Base-by-base conservation (phyloP, 805 yeast genomes). In the Teunomyces panamensis region DNA sequence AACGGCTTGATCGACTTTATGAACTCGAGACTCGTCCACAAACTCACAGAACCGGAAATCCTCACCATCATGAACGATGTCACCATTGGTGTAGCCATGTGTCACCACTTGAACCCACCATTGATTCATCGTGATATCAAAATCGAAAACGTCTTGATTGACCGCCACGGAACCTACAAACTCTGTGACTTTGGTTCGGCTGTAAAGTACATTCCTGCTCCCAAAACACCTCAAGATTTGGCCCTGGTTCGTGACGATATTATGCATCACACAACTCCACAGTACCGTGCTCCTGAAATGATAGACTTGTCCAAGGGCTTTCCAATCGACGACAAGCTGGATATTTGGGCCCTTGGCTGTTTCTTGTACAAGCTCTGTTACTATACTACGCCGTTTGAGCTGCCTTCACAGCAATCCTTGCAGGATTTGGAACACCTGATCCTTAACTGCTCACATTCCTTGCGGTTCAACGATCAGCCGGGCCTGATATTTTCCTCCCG, bases 141-240 rank as follows among this genome's bases (percentile, higher is more conserved):
- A 63, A 87, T 87, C 54, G 96, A 87, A 65, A 87, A 87, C 59
- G 90, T 87, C 5, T 69, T 87, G 53, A 73, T 87, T 7, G 80
- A 85, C 24, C 76, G 68, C 2, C 69, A 76, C 41, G 79, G 83
- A 2, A 75, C 74, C 27, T 87, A 74, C 63, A 87, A 87, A 64
- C 65, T 87, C 24, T 85, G 92, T 67, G 96, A 87, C 67, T 87
- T 87, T 68, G 96, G 96, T 2, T 84, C 90, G 2, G 86, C 90
- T 0, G 84, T 85, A 8, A 80, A 82, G 9, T 77, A 81, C 27
- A 64, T 83, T 42, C 74, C 84, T 29, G 83, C 85, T 0, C 90
- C 95, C 4, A 68, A 74, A 43, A 80, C 74, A 47, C 73, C 79
- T 2, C 83, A 81, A 47, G 91, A 87, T 55, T 69, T 83, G 41